Evolutionary conservation across 495 filamentous ascomycete genomes (phyloP), one percentile per base, ranked within the genome.

Genomic region (Daldinia childiae): DNA sequence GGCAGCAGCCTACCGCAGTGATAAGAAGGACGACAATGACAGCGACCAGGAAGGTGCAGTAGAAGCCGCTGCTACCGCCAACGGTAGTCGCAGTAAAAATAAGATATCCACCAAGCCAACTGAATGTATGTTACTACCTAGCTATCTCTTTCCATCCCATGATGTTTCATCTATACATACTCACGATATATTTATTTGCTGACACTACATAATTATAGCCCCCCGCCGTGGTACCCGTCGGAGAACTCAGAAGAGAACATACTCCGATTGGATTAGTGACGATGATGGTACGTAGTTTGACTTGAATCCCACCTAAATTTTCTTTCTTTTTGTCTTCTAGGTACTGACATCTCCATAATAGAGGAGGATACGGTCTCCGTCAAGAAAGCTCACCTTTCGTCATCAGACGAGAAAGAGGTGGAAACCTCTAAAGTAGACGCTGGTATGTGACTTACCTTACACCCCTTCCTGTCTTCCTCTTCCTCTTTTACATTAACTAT

Each of bases 311-410:
- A 7, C 1, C 50, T 14, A 30, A 14, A 3, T 11, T 8, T 54
- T 12, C 45, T 26, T 4, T 4, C 19, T 29, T 34, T 3, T 51
- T 39, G 11, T 57, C 9, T 27, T 58, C 7, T 11, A 62, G 14
- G 17, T 62, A 30, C 65, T 62, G 15, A 68, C 21, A 29, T 29
- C n/a, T 68, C 32, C 30, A 32, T 8, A 39, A 30, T 9, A 60
- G 65, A 68, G 6, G 38, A 61, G 24, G 39, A 61, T n/a, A 58
- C 39, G 30, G 17, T 7, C 34, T 19, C 55, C 3, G 4, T 12
- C 30, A 58, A 58, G 55, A 58, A 24, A 34, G 17, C 17, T 4
- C 32, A 34, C 14, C 55, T 38, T 34, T 38, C 43, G 9, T 48
- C 55, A 58, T 17, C n/a, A n/a, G 55, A 58, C 6, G 55, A 58